These are phyloP conservation scores for Lepraria neglecta DNA, from an alignment of 495 filamentous ascomycete genomes.

Conservation along the genomic window DNA sequence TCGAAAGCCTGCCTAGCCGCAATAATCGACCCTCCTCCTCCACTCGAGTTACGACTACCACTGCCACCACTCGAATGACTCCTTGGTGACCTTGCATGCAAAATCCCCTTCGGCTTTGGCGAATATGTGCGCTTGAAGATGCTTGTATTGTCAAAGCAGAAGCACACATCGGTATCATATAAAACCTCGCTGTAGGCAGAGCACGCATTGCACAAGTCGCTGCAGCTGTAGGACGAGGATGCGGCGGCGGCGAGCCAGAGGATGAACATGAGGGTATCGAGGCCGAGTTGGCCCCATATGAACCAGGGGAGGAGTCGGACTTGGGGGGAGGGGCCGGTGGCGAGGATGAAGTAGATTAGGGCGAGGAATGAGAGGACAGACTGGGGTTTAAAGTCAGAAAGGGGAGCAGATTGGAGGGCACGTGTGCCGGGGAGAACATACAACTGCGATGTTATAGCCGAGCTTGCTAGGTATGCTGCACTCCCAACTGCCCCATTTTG, in stretches of 20 bases:
- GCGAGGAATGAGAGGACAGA: constrained; percentile 24
- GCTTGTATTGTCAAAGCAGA: neutral
- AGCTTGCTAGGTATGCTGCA: constrained; percentile 23
- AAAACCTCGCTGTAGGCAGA: constrained; percentile 6
- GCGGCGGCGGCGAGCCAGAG: constrained; percentile 26
- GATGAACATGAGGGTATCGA: constrained; percentile 25
- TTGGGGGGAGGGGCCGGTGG: constrained; percentile 18
- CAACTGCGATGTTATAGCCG: constrained; percentile 25
- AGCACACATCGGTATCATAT: constrained; percentile 9
- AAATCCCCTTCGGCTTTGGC: neutral
- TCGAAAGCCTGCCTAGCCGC: constrained; percentile 22
- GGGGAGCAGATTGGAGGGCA: neutral
- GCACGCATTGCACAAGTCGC: constrained; percentile 26
- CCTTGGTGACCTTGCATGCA: neutral
- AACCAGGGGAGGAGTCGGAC: constrained; percentile 23
- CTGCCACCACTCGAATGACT: neutral
- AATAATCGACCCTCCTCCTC: constrained; percentile 5
- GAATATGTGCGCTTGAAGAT: constrained; percentile 11
- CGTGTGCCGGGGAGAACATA: constrained; percentile 8
- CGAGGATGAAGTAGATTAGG: constrained; percentile 24
- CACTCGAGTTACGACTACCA: neutral
- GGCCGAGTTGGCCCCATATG: constrained; percentile 20
- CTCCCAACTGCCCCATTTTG: constrained; percentile 11
- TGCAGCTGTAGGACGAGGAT: constrained; percentile 22
- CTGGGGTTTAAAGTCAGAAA: constrained; percentile 20